Percentiles rank a stretch among this genome's conserved stretches.
These are phyloP conservation scores for Ustilago cynodontis DNA, from an alignment of 1,284 basidiomycete species.

Conservation along the genomic window DNA sequence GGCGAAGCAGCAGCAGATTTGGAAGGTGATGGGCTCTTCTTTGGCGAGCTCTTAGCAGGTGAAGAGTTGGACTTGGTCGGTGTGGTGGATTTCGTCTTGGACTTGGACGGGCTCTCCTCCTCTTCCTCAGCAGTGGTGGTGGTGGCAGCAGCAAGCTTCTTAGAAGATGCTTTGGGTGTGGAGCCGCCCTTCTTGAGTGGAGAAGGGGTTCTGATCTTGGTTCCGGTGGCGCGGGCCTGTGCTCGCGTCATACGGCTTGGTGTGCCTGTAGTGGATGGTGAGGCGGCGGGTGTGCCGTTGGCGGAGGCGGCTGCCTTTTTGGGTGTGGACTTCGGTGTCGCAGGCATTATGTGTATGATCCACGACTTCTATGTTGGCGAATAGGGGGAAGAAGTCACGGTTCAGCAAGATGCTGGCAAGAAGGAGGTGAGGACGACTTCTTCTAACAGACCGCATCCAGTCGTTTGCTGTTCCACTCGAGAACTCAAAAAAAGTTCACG, in stretches of 20 bases:
- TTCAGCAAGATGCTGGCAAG: not conserved
- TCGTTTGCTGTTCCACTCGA: no score
- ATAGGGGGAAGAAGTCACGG: not conserved
- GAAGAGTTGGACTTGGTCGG: constrained; percentile 29
- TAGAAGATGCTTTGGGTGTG: constrained; percentile 26
- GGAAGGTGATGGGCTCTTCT: constrained; percentile 18
- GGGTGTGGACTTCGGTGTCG: constrained; percentile 37
- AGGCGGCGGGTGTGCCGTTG: constrained; percentile 13
- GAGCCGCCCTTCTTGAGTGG: constrained; percentile 37
- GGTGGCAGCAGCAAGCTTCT: constrained; percentile 11
- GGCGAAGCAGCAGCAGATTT: constrained; percentile 18
- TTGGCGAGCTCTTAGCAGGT: constrained; percentile 9
- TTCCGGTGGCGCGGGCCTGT: constrained; percentile 35
- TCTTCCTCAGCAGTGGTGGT: not conserved
- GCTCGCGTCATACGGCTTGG: constrained; percentile 41
- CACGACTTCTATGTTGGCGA: constrained; percentile 4
- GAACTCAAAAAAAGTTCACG: constrained; percentile 5
- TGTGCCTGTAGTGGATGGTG: constrained; percentile 17
- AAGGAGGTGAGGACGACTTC: not conserved
- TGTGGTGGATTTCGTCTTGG: constrained; percentile 18
- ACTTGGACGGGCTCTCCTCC: constrained; percentile 5
- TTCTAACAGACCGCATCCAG: no score
- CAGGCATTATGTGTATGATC: constrained; percentile 23
- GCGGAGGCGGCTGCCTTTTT: constrained; percentile 26
- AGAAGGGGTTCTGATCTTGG: constrained; percentile 38